Percentiles rank a stretch among this genome's conserved stretches.
Conservation (phyloP, 495 filamentous ascomycete genomes). For the Cenococcum geophilum region DNA sequence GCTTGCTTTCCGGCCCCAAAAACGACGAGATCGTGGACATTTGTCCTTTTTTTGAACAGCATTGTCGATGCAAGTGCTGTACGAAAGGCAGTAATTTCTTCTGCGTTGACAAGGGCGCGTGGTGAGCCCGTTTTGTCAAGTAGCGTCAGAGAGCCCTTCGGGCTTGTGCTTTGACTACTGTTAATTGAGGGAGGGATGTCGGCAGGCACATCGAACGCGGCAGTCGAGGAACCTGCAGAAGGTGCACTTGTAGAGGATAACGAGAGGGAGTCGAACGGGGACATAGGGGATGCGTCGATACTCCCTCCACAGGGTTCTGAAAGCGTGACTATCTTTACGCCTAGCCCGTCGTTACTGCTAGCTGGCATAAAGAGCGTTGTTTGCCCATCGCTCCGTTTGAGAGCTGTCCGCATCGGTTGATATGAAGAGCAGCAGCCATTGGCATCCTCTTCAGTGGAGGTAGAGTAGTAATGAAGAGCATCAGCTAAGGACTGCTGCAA, state of each 20-base stretch:
- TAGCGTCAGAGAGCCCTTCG: slow-evolving; percentile 72
- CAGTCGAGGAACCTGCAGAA: slow-evolving; percentile 12
- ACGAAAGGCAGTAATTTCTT: slow-evolving; percentile 85
- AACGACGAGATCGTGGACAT: slow-evolving; percentile 66
- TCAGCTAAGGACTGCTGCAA: slow-evolving; percentile 62
- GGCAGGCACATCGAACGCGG: slow-evolving; percentile 20
- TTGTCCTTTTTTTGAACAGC: slow-evolving; percentile 62
- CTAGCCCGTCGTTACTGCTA: slow-evolving; percentile 50
- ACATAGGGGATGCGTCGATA: slow-evolving; percentile 5
- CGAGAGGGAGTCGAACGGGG: slow-evolving; percentile 26
- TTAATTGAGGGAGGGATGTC: slow-evolving; percentile 10
- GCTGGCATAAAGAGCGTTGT: slow-evolving; percentile 94
- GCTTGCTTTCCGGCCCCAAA: slow-evolving; percentile 92
- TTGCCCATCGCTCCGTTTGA: slow-evolving; percentile 62
- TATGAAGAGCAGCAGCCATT: slow-evolving; percentile 54
- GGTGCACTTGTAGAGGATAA: slow-evolving; percentile 16
- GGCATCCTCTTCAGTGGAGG: slow-evolving; percentile 46
- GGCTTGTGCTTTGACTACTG: slow-evolving; percentile 50
- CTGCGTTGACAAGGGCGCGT: slow-evolving; percentile 73
- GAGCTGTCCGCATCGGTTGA: slow-evolving; percentile 70
- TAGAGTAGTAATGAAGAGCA: slow-evolving; percentile 78
- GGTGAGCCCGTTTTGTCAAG: slow-evolving; percentile 62
- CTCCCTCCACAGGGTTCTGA: slow-evolving; percentile 13
- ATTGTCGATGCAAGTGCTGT: slow-evolving; percentile 77
- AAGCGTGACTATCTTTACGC: slow-evolving; percentile 59